These are phyloP conservation scores for Flaveria ramosissima DNA, from an alignment of 129 eudicot species.

Conservation along the genomic window DNA sequence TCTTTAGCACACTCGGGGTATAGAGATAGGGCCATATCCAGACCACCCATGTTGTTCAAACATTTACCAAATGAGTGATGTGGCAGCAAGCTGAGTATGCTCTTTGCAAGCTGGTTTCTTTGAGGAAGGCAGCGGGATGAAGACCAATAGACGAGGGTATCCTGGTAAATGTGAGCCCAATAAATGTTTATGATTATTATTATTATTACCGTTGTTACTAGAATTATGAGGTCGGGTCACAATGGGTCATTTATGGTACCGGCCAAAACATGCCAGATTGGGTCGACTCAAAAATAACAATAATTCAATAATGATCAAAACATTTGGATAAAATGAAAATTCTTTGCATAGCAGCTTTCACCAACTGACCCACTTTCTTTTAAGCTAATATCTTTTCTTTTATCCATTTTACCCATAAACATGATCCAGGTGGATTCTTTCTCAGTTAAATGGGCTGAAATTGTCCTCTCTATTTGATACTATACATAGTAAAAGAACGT, in stretches of 20 bases:
- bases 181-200: background rate
- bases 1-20: conserved; percentile 86
- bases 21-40: conserved; percentile 75
- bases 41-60: conserved; percentile 91
- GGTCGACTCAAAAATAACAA: too few species aligned
- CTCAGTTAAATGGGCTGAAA: background rate
- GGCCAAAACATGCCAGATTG: too few species aligned
- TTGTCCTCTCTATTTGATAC: background rate
- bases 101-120: conserved; percentile 82
- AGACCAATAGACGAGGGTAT: conserved; percentile 94
- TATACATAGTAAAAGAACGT: conserved; percentile 13
- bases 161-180: conserved; percentile 47
- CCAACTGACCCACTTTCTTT: background rate
- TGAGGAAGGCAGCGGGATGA: conserved; percentile 93
- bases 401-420: too few species aligned
- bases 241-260: background rate
- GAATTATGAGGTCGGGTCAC: background rate
- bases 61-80: conserved; percentile 96
- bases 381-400: background rate
- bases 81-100: conserved; percentile 61
- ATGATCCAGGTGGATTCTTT: background rate
- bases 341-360: background rate
- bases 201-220: background rate
- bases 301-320: background rate
- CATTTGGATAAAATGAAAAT: background rate